Evolutionary conservation across 176 grass and related monocot genomes (phyloP).

Genomic region (Oryza longistaminata): DNA sequence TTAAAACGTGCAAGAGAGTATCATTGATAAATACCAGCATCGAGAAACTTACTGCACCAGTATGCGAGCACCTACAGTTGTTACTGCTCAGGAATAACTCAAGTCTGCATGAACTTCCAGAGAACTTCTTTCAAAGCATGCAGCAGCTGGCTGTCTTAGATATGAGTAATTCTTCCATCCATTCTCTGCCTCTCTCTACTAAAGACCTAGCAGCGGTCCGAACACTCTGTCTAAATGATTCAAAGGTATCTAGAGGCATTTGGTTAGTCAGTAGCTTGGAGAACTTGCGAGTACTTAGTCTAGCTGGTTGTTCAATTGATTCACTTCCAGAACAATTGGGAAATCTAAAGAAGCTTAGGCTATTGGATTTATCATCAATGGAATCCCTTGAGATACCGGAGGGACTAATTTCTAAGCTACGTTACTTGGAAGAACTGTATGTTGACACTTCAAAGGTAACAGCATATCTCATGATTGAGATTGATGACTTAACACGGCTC

Average conservation of each 20-base stretch:
- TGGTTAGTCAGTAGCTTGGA: slow-evolving; percentile 3
- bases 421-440: slow-evolving; percentile 30
- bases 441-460: background rate
- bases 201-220: background rate
- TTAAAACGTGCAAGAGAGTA: slow-evolving; percentile 23
- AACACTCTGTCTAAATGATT: slow-evolving; percentile 10
- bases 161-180: slow-evolving; percentile 9
- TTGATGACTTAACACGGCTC: slow-evolving; percentile 4
- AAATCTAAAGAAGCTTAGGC: slow-evolving; percentile 22
- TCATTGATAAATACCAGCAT: slow-evolving; percentile 24
- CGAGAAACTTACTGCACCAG: background rate
- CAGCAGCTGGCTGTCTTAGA: slow-evolving; percentile 20
- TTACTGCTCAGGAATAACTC: slow-evolving; percentile 27
- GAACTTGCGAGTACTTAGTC: slow-evolving; percentile 17
- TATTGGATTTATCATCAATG: slow-evolving; percentile 32
- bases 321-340: slow-evolving; percentile 18
- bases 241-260: background rate
- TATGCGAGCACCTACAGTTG: background rate
- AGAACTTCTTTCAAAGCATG: slow-evolving; percentile 31
- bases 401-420: slow-evolving; percentile 31
- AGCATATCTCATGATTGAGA: slow-evolving; percentile 21
- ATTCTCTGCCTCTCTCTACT: slow-evolving; percentile 12
- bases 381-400: background rate
- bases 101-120: background rate
- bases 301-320: background rate